Evolutionary conservation across 1,284 basidiomycete genomes (phyloP).

Genomic region (Porodaedalea pini): DNA sequence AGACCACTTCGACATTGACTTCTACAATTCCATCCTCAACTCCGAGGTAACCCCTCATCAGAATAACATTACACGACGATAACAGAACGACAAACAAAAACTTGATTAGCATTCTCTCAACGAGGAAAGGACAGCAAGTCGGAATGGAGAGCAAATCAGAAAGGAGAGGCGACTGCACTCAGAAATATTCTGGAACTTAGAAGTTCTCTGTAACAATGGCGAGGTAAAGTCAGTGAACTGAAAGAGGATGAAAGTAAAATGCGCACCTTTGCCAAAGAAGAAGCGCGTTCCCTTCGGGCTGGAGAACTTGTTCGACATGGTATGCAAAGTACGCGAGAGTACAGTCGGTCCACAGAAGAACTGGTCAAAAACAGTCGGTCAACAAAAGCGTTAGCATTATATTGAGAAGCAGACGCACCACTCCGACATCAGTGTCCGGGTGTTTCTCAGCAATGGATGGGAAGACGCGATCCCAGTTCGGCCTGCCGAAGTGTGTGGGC

Average conservation of each 20-base stretch:
- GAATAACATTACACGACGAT: too few relatives aligned
- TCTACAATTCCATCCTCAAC: too few relatives aligned
- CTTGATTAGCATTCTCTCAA: too few relatives aligned
- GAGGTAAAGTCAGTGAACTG: not conserved
- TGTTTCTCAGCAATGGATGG: conserved; percentile 73
- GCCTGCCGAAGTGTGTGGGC: conserved; percentile 90
- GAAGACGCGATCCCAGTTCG: conserved; percentile 90
- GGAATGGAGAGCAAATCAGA: too few relatives aligned
- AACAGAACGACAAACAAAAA: too few relatives aligned
- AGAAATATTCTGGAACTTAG: too few relatives aligned
- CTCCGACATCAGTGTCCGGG: conserved; percentile 80
- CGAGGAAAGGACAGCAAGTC: too few relatives aligned
- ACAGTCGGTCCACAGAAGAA: conserved; percentile 80
- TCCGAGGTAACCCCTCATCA: too few relatives aligned
- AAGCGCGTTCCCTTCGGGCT: conserved; percentile 75
- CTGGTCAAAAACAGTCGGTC: conserved; percentile 32
- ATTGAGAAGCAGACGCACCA: conserved; percentile 40
- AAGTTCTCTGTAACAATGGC: conserved; percentile 25
- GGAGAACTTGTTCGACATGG: conserved; percentile 84
- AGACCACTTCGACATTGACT: too few relatives aligned
- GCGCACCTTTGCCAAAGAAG: conserved; percentile 79
- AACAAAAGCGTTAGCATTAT: not conserved
- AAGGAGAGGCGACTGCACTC: too few relatives aligned
- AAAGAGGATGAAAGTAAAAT: not conserved
- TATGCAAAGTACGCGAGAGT: conserved; percentile 68